phyloP scores from a whole-genome alignment of 2,329 filamentous ascomycete species.

The Penicillium paneum region DNA sequence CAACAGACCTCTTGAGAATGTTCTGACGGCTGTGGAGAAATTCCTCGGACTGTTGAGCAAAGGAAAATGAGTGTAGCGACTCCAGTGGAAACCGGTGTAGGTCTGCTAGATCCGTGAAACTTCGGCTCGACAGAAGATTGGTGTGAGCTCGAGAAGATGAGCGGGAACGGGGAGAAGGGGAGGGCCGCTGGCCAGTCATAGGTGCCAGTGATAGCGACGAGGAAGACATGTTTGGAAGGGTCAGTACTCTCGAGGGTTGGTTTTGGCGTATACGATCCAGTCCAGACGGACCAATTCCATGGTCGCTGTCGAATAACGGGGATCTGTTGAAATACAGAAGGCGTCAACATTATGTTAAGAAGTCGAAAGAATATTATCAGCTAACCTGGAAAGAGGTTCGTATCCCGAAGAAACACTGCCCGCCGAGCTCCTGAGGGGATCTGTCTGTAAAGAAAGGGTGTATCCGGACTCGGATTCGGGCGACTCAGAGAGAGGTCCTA shows the following conservation, averaged over 20 bases:
- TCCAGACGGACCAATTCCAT: slow-evolving; percentile 79
- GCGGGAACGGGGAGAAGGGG: slow-evolving; percentile 67
- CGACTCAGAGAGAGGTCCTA: slow-evolving; percentile 36
- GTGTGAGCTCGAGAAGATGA: slow-evolving; percentile 55
- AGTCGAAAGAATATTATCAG: slow-evolving; percentile 1
- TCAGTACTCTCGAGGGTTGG: slow-evolving; percentile 63
- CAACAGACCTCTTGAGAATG: slow-evolving; percentile 86
- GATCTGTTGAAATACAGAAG: slow-evolving; percentile 54
- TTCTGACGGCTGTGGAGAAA: slow-evolving; percentile 87
- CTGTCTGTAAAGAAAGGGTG: slow-evolving; percentile 51
- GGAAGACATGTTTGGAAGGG: slow-evolving; percentile 61
- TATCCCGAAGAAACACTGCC: slow-evolving; percentile 67
- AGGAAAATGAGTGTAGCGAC: slow-evolving; percentile 96
- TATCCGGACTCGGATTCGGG: slow-evolving; percentile 37
- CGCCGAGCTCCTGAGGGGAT: slow-evolving; percentile 70
- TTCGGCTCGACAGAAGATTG: slow-evolving; percentile 58
- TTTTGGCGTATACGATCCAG: slow-evolving; percentile 92
- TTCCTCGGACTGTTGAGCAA: slow-evolving; percentile 92
- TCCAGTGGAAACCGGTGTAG: slow-evolving; percentile 90
- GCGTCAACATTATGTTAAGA: slow-evolving; percentile 7
- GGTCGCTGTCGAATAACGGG: slow-evolving; percentile 82
- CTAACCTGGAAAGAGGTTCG: slow-evolving; percentile 72
- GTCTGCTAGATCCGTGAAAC: slow-evolving; percentile 76
- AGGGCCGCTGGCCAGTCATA: slow-evolving; percentile 60
- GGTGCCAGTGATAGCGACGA: slow-evolving; percentile 63